phyloP scores from a whole-genome alignment of 2,329 filamentous ascomycete genomes.

The Colletotrichum sp. region DNA sequence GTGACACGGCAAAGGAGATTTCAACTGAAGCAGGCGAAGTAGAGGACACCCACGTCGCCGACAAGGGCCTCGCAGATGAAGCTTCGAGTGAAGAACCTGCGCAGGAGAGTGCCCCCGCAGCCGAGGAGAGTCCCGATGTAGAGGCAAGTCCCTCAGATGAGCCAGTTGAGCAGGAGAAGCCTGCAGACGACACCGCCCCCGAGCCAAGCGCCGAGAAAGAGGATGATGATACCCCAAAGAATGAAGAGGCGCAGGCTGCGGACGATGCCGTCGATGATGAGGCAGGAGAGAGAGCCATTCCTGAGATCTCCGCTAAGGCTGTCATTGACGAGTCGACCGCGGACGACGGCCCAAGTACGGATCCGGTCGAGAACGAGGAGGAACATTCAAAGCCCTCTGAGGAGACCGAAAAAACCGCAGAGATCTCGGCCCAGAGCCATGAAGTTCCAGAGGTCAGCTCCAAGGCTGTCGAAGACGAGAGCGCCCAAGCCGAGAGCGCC shows the following conservation, averaged over 20 bases:
- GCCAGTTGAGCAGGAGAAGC: not conserved
- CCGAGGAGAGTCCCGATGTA: not conserved
- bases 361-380: not conserved
- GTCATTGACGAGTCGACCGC: not conserved
- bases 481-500: not conserved
- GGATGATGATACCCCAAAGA: not conserved
- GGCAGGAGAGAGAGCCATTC: not conserved
- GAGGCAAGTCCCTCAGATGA: not conserved
- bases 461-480: not conserved
- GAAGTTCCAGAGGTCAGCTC: not conserved
- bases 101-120: not conserved
- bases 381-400: not conserved
- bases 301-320: not conserved
- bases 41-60: not conserved
- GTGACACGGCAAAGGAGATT: not conserved
- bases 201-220: conserved; percentile 17
- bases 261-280: not conserved
- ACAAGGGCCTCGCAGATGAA: not conserved
- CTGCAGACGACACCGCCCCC: not conserved
- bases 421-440: not conserved
- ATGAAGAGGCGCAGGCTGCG: not conserved
- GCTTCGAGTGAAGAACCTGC: not conserved
- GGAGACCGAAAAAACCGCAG: not conserved
- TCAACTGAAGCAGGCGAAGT: not conserved
- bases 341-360: not conserved